Evolutionary conservation across 192 early-diverging fungal genomes (phyloP), one percentile per base, ranked within the genome.

Genomic region (Thoreauomyces humboldtii): DNA sequence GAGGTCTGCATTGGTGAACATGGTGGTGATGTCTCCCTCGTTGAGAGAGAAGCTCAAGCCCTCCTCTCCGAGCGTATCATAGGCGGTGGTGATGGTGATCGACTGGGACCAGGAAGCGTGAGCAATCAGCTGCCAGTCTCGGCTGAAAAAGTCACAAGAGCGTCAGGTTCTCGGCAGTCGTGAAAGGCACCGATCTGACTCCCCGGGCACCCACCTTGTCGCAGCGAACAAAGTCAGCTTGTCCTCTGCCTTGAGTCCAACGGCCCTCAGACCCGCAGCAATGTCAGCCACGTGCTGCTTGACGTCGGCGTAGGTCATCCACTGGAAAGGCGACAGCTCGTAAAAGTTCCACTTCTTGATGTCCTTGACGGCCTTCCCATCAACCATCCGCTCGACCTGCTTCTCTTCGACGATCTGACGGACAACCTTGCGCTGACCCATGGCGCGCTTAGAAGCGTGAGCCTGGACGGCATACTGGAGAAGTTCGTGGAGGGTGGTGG

Each of bases 321-420:
- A 98, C 63, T 81, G 59, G 80, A 88, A 96, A n/a, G 65, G 75
- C 14, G 87, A 83, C 57, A 95, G 77, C 71, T 88, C 81, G 69
- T 89, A 90, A 68, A 82, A 92, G 61, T 81, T 90, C 92, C 91
- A 93, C 29, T 55, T 86, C 73, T 97, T 97, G 58, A 71, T 87
- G 62, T 89, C 85, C 38, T 75, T 82, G 27, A 69, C 72, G 65
- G 82, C 79, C 41, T 74, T 69, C 38, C 87, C 87, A 34, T 77
- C 73, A 33, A 77, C 50, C 43, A 59, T 52, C 69, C 88, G 88
- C 19, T 69, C 84, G 33, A 88, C 73, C 55, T 83, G 73, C 76
- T 93, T 93, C 56, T 88, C 83, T 65, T 93, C 91, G 66, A 88
- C 82, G 51, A 91, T 61, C 19, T 81, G 77, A 24, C 78, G 65